Base-by-base conservation (phyloP, 768 basidiomycete genomes). In the Sarcodon sp. region DNA sequence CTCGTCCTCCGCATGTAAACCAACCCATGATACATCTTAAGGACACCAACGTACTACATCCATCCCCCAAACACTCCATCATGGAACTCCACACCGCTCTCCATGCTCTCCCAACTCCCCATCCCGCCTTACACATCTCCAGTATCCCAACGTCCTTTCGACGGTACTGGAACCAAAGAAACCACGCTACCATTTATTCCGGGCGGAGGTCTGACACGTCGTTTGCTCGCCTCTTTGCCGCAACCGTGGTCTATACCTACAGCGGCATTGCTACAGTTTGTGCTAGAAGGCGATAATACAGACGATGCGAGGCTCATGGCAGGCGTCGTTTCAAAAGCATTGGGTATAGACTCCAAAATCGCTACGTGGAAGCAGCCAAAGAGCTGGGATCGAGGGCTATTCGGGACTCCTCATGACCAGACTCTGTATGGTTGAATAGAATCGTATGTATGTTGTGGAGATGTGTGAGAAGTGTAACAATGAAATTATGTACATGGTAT, bases 231-330 rank as follows among this genome's bases (percentile, higher is more conserved):
- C 4, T 50, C 16, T 15, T 34, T 88, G 21, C 71, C 78, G 0
- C 35, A 58, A 36, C 54, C 60, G 35, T 77, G 75, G 71, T 55
- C 67, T 15, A 69, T 75, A 37, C 80, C 81, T 18, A 74, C 71
- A 0, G 76, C 72, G 0, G 68, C 73, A 12, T 61, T 90, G 8
- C 65, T 87, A 44, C 83, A 86, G 43, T 90, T 86, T 57, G 86
- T 79, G 9, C 67, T 85, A 50, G 87, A 91, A 58, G 87, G 88
- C 1, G 88, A 91, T 60, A 91, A 91, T 55, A 69, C 80, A 50
- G 68, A 60, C 13, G 87, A 91, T 59, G 87, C 87, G 0, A 67
- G 69, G 15, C 57, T 79, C 34, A 66, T 86, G 37, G 82, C 84
- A 3, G 64, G 66, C 5, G 75, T 72, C 27, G 67, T 72, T 6